phyloP scores from a whole-genome alignment of 345 rosid species.

The Populus simonii region DNA sequence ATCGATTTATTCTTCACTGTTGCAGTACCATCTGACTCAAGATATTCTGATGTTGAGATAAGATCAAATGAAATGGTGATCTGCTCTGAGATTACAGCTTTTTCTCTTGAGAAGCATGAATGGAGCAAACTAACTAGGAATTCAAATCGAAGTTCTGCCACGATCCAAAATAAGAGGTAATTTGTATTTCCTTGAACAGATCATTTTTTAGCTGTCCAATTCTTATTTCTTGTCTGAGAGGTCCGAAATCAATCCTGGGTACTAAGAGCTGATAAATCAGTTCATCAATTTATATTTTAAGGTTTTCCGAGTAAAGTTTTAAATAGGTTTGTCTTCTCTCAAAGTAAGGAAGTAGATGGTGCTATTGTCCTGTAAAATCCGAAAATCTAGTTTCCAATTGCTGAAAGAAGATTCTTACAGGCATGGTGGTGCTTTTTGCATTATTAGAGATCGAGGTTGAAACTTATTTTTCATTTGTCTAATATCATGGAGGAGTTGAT shows the following conservation, averaged over 20 bases:
- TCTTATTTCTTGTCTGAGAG: too few relatives aligned
- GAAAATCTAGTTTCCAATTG: too few relatives aligned
- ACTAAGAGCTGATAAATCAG: too few relatives aligned
- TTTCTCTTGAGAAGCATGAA: slow-evolving; percentile 48
- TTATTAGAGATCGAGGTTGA: not conserved
- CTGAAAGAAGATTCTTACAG: too few relatives aligned
- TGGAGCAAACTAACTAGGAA: slow-evolving; percentile 83
- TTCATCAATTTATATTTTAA: too few relatives aligned
- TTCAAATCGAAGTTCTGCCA: slow-evolving; percentile 52
- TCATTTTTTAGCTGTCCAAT: too few relatives aligned
- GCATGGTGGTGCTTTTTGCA: too few relatives aligned
- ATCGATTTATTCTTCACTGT: slow-evolving; percentile 5
- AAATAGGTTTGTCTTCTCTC: too few relatives aligned
- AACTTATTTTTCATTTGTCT: not conserved
- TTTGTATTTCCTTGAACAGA: not conserved
- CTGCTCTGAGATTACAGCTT: slow-evolving; percentile 48
- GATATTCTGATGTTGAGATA: slow-evolving; percentile 61
- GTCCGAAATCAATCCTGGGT: too few relatives aligned
- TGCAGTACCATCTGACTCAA: slow-evolving; percentile 69
- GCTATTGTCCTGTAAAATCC: too few relatives aligned
- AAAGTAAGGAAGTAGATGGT: too few relatives aligned
- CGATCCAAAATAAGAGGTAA: slow-evolving; percentile 67
- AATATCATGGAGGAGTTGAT: not conserved
- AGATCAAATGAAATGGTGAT: slow-evolving; percentile 52
- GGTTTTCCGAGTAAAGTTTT: too few relatives aligned